Evolutionary conservation across 2,329 filamentous ascomycete species (phyloP).

Genomic region (Pezicula carpinea): DNA sequence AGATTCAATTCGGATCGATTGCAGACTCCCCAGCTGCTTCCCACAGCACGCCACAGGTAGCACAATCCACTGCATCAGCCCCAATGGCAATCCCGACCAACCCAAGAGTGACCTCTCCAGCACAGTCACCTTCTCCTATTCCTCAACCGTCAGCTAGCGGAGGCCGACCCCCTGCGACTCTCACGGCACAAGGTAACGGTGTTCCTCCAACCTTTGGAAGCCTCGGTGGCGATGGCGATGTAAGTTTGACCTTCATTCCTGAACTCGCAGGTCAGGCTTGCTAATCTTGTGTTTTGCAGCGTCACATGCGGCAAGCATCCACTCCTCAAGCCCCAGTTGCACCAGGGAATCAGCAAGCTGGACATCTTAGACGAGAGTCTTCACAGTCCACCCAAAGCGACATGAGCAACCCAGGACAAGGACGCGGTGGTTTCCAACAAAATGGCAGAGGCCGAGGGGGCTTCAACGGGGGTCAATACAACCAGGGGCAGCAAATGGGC

Average conservation of each 20-base stretch:
- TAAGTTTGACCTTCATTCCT: slow-evolving; percentile 44
- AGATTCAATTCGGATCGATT: slow-evolving; percentile 79
- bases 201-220: slow-evolving; percentile 68
- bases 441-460: slow-evolving; percentile 54
- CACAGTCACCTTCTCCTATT: slow-evolving; percentile 87
- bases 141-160: slow-evolving; percentile 81
- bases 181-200: slow-evolving; percentile 66
- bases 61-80: slow-evolving; percentile 38
- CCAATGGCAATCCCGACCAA: slow-evolving; percentile 63
- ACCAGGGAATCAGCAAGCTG: slow-evolving; percentile 56
- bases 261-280: slow-evolving; percentile 22
- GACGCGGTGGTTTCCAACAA: slow-evolving; percentile 47
- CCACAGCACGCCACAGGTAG: slow-evolving; percentile 61
- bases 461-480: slow-evolving; percentile 43
- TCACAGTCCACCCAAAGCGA: slow-evolving; percentile 78
- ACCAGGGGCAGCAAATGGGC: slow-evolving; percentile 44
- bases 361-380: slow-evolving; percentile 81
- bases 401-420: slow-evolving; percentile 52
- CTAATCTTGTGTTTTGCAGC: slow-evolving; percentile 37
- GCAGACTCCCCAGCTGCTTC: slow-evolving; percentile 62
- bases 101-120: slow-evolving; percentile 75
- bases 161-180: slow-evolving; percentile 72
- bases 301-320: slow-evolving; percentile 64
- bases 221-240: slow-evolving; percentile 74
- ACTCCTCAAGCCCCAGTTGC: slow-evolving; percentile 57